phyloP scores from a whole-genome alignment of 768 basidiomycete genomes.

The Sporobolomyces pararoseus region DNA sequence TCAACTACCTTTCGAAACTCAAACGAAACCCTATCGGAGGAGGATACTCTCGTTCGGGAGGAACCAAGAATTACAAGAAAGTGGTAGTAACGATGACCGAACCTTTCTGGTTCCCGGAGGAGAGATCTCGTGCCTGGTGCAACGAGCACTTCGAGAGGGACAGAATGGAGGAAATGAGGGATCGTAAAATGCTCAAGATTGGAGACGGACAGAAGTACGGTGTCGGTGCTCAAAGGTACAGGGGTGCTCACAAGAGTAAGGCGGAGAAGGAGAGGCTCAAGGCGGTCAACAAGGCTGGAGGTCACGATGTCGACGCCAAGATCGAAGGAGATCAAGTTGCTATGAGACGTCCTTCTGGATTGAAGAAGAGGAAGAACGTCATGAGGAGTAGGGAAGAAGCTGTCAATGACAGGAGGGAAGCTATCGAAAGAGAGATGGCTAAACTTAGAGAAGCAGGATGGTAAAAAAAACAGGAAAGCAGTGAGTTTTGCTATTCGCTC shows the following conservation, averaged over 20 bases:
- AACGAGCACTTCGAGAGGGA: slow-evolving; percentile 45
- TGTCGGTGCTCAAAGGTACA: slow-evolving; percentile 28
- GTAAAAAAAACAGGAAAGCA: background rate
- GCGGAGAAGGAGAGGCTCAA: slow-evolving; percentile 23
- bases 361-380: slow-evolving; percentile 37
- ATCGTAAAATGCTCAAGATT: slow-evolving; percentile 42
- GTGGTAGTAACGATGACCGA: slow-evolving; percentile 42
- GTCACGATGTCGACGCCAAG: slow-evolving; percentile 14
- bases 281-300: slow-evolving; percentile 9
- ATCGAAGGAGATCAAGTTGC: slow-evolving; percentile 18
- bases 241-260: slow-evolving; percentile 34
- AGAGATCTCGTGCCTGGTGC: slow-evolving; percentile 38
- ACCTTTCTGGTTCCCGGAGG: slow-evolving; percentile 46
- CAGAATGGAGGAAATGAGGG: slow-evolving; percentile 42
- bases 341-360: slow-evolving; percentile 22
- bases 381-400: slow-evolving; percentile 30
- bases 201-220: slow-evolving; percentile 39
- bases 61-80: slow-evolving; percentile 45
- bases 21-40: slow-evolving; percentile 43
- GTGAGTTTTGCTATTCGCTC: background rate
- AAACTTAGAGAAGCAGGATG: slow-evolving; percentile 31
- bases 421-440: slow-evolving; percentile 35
- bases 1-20: slow-evolving; percentile 41
- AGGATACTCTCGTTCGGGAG: slow-evolving; percentile 29
- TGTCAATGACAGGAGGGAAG: slow-evolving; percentile 4